Base-by-base conservation (phyloP, 768 basidiomycete species). In the Amanita muscaria region DNA sequence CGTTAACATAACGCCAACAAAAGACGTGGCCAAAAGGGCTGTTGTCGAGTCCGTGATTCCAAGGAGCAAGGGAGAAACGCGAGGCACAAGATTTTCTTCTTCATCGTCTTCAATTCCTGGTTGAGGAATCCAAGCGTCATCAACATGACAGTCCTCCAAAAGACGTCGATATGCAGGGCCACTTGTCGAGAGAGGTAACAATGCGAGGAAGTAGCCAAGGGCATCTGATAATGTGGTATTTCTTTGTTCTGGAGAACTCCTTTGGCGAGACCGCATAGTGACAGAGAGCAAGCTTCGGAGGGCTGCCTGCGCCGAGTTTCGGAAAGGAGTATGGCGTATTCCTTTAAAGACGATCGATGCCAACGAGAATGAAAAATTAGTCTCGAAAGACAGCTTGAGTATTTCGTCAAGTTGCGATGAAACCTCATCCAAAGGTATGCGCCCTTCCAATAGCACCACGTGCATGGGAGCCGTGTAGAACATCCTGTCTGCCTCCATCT, bases 311-410 rank as follows among this genome's bases (percentile, higher is more conserved):
- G 84, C 80, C 10, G 77, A 70, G 5, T 77, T 76, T 41, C 66
- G 76, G 51, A 88, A 70, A 3, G 70, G 67, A 2, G 77, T 70
- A 52, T 82, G 79, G 19, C 90, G 78, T 44, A 91, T 64, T 31
- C 89, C 90, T 57, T 92, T 91, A 73, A 91, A 88, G 37, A 94
- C 77, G 51, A 89, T 74, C 0, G 87, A 70, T 1, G 88, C 80
- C 15, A 96, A 62, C 10, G 85, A 80, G 62, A 93, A 88, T 5
- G 87, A 86, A 63, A 90, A 85, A 58, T 70, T 83, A 0, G 66
- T 61, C 18, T 85, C 82, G 63, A 92, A 93, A 0, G 84, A 86
- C 21, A 94, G 63, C 30, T 78, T 76, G 12, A 88, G 66, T 33
- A 83, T 62, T 29, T 77, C 72, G 51, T 93, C 90, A 23, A 94